Conservation (phyloP, 2,329 filamentous ascomycete genomes). For the Passalora sequoiae region DNA sequence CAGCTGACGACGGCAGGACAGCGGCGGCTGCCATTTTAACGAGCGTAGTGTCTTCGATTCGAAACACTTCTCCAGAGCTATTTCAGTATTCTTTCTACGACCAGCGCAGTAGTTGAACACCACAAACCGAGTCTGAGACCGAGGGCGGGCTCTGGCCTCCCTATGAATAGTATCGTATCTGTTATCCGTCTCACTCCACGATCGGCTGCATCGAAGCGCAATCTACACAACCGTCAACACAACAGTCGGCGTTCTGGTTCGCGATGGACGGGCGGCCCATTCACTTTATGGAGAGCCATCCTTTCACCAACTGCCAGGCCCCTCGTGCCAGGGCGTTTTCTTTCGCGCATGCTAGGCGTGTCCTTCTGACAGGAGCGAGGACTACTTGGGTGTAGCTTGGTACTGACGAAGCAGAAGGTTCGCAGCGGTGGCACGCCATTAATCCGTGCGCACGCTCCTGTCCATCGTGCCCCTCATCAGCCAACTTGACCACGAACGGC, state of each 20-base stretch:
- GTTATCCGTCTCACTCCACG: neutral
- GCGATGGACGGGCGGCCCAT: too few relatives aligned
- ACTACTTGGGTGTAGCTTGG: slow-evolving; percentile 1
- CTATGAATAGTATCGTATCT: slow-evolving; percentile 1
- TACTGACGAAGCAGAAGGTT: neutral
- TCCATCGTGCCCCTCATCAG: neutral
- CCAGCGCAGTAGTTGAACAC: neutral
- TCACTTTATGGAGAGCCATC: too few relatives aligned
- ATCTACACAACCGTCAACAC: neutral
- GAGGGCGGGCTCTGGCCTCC: neutral
- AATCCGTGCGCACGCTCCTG: slow-evolving; percentile 3
- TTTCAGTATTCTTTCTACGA: slow-evolving; percentile 1
- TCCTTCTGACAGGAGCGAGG: neutral
- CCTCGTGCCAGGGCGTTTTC: neutral
- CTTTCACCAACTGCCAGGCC: too few relatives aligned
- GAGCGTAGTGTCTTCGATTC: neutral
- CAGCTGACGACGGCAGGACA: slow-evolving; percentile 5
- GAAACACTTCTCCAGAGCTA: slow-evolving; percentile 2
- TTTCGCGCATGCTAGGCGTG: neutral
- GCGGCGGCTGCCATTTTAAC: slow-evolving; percentile 1
- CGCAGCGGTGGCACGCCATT: neutral
- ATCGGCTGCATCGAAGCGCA: neutral
- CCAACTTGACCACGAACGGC: neutral
- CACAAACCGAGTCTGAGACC: neutral
- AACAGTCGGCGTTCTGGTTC: neutral